phyloP scores from a whole-genome alignment of 768 basidiomycete genomes.

The Ramaria sp. region DNA sequence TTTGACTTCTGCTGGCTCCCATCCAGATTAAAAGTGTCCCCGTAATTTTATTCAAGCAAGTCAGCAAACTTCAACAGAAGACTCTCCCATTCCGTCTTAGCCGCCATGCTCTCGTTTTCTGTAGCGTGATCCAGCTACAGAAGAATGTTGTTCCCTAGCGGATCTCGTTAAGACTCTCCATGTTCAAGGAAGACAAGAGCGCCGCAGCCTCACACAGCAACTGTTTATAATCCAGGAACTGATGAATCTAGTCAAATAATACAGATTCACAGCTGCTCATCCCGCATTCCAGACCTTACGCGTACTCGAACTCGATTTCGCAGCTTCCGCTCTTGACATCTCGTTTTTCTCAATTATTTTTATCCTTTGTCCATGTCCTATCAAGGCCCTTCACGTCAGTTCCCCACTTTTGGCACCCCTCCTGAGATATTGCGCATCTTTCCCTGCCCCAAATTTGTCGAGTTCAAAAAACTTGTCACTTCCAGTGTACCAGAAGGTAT shows the following conservation, averaged over 20 bases:
- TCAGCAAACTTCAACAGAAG: not conserved
- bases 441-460: not conserved
- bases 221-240: not conserved
- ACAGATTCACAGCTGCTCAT: not conserved
- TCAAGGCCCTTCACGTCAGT: not conserved
- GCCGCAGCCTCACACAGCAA: not conserved
- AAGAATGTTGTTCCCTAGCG: not conserved
- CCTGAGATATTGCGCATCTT: not conserved
- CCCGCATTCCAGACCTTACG: not conserved
- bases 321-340: not conserved
- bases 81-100: not conserved
- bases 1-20: not conserved
- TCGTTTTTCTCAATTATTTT: not conserved
- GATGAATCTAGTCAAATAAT: not conserved
- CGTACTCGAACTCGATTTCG: not conserved
- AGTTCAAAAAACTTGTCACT: not conserved
- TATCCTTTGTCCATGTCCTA: not conserved
- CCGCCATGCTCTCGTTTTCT: not conserved
- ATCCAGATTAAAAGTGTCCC: not conserved
- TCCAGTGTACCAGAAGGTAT: not conserved
- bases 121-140: not conserved
- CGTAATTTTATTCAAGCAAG: not conserved
- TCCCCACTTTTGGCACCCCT: not conserved
- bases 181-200: not conserved
- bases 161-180: not conserved